Evolutionary conservation across 148 eudicot genomes (phyloP), one percentile per base, ranked within the genome.

Genomic region (Camellia sinensis): DNA sequence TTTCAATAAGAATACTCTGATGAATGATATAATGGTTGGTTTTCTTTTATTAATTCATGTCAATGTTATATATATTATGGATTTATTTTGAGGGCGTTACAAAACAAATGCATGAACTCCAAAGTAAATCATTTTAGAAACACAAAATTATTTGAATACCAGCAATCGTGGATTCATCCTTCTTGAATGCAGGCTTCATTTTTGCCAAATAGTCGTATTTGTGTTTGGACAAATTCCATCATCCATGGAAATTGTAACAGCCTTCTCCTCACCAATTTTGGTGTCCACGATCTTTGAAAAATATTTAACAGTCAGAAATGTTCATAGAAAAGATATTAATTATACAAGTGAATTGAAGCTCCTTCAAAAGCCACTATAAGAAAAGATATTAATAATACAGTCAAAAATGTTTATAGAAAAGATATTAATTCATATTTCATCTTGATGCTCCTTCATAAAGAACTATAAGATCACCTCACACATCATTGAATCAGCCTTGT

Each of bases 161-260:
- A 73, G 98, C 95, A 77, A 95, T 92, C 43, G 98, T 88, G 66
- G 90, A 80, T 45, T 97, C 98, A 78, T 91, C 86, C 67, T 87
- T 87, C 73, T 85, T 92, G 79, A 94, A 94, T 29, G 92, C 81
- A 17, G 97, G 94, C 87, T 89, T 94, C 83, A 94, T 61, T 80
- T 89, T 94, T 71, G 91, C 91, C 66, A 92, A 82, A 84, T 76
- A 92, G 82, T 80, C 87, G 89, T 70, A 83, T 84, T 91, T 40
- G 93, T 86, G 82, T 77, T 87, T 29, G 95, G 90, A 7, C 94
- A 87, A 80, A 92, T 86, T 40, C 98, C 98, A 80, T 94, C 97
- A 84, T 94, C 98, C 19, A 80, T 79, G 17, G 93, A 86, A 67
- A 94, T 84, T 6, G 86, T 87, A 21, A 90, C 90, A 43, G 82